Evolutionary conservation across 345 rosid genomes (phyloP).

Genomic region (Linum tenue): DNA sequence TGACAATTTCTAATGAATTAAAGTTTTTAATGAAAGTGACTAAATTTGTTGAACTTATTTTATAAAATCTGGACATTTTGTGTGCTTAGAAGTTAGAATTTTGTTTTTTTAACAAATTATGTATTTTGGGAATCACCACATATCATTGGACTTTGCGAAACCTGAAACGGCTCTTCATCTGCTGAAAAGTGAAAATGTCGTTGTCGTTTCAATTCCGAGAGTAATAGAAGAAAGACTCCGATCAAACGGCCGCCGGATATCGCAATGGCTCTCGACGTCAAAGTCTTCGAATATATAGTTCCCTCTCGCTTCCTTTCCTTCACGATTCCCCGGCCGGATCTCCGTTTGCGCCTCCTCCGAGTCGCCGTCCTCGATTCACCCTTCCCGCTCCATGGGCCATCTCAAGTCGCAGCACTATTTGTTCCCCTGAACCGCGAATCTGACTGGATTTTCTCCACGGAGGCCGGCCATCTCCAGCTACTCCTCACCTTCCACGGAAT

Average conservation of each 20-base stretch:
- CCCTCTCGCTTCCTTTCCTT: slow-evolving; percentile 68
- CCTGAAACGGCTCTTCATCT: too few relatives aligned
- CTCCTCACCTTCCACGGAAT: slow-evolving; percentile 43
- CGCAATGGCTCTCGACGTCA: slow-evolving; percentile 45
- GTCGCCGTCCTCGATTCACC: slow-evolving; percentile 83
- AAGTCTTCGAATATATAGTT: slow-evolving; percentile 38
- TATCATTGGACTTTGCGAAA: background rate
- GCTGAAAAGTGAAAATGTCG: background rate
- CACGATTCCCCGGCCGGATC: slow-evolving; percentile 40
- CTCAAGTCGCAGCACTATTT: slow-evolving; percentile 53
- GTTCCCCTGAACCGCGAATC: slow-evolving; percentile 62
- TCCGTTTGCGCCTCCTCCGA: slow-evolving; percentile 34
- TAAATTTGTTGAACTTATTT: too few relatives aligned
- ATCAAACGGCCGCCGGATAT: background rate
- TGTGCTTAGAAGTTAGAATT: too few relatives aligned
- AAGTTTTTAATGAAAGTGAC: too few relatives aligned
- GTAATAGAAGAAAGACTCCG: background rate
- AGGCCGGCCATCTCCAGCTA: slow-evolving; percentile 77
- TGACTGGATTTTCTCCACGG: slow-evolving; percentile 88
- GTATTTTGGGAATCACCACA: background rate
- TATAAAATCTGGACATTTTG: too few relatives aligned
- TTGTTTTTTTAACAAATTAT: too few relatives aligned
- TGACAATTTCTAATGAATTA: too few relatives aligned
- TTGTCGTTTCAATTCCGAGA: too few relatives aligned
- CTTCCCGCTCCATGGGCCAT: slow-evolving; percentile 15